Base-by-base conservation (phyloP, 169 alveolate genomes). In the Plasmodium relictum region DNA sequence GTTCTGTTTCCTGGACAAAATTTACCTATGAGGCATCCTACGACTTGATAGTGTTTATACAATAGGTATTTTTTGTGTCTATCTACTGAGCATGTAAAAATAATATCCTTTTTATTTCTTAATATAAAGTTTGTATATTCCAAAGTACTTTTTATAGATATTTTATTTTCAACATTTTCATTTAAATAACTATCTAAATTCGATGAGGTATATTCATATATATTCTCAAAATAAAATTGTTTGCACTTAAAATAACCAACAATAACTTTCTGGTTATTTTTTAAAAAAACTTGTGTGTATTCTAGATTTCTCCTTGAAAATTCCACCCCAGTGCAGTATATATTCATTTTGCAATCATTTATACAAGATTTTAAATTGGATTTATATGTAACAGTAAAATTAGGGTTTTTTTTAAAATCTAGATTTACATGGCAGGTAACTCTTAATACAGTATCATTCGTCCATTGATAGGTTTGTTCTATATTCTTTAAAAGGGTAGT, bases 1-100 rank as follows among this genome's bases (percentile, higher is more conserved):
- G 78, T 89, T n/a, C 73, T 71, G 26, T 88, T 94, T 4, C 95
- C 96, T 22, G 95, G 95, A 39, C 92, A 86, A 54, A 86, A 86
- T 61, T 86, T 86, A n/a, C 73, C 80, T 52, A 39, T 62, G 9
- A 86, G 41, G 44, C 92, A 86, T 37, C 22, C 88, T 18, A 24
- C 65, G 22, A 45, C 45, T 72, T 71, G 74, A 45, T 71, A 86
- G 42, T 69, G 0, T 65, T 86, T 86, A 86, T 86, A 86, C 4
- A 86, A 26, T 86, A 61, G 58, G 70, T 70, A 86, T 71, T 86
- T 86, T 12, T 16, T 58, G 31, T 63, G 68, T 59, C 92, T 70
- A 70, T 71, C 54, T 24, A 86, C 44, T 2, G 88, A 59, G 52
- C 92, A 86, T 7, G 92, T 86, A 71, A 48, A 86, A 42, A 86